phyloP scores from a whole-genome alignment of 2,329 filamentous ascomycete species.

The Delphinella strobiligena region DNA sequence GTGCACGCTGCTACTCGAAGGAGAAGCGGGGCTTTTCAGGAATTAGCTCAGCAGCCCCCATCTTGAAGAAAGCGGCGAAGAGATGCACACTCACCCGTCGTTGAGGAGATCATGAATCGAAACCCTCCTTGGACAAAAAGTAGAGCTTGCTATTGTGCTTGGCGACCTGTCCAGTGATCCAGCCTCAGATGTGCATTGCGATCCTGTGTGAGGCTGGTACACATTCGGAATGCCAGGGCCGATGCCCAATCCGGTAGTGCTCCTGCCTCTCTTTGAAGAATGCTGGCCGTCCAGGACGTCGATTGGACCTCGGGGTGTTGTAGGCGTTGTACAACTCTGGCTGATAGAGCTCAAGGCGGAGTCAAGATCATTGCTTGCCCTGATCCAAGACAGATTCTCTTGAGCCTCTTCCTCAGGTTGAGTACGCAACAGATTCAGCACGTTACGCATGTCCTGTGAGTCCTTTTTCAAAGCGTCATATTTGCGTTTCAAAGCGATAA shows the following conservation, averaged over 20 bases:
- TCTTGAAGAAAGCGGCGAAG: no score
- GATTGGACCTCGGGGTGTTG: no score
- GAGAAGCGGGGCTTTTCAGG: no score
- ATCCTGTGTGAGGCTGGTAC: no score
- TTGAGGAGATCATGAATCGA: background rate
- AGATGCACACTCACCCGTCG: background rate
- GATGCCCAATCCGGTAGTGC: no score
- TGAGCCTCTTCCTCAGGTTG: background rate
- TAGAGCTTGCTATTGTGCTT: background rate
- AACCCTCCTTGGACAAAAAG: background rate
- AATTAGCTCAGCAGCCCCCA: no score
- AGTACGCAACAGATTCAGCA: conserved; percentile 4
- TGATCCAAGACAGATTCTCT: background rate
- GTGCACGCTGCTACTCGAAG: background rate
- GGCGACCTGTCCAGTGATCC: background rate
- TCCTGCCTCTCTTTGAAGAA: no score
- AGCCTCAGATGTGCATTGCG: background rate
- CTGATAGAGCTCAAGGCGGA: background rate
- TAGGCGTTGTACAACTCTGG: no score
- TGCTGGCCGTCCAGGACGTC: no score
- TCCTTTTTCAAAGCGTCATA: conserved; percentile 5
- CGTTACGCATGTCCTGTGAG: conserved; percentile 3
- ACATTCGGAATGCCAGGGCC: no score
- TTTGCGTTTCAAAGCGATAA: conserved; percentile 8
- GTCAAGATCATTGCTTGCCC: background rate